These are phyloP conservation scores for Alternaria infectoria DNA, from an alignment of 2,329 filamentous ascomycete genomes.

Conservation along the genomic window DNA sequence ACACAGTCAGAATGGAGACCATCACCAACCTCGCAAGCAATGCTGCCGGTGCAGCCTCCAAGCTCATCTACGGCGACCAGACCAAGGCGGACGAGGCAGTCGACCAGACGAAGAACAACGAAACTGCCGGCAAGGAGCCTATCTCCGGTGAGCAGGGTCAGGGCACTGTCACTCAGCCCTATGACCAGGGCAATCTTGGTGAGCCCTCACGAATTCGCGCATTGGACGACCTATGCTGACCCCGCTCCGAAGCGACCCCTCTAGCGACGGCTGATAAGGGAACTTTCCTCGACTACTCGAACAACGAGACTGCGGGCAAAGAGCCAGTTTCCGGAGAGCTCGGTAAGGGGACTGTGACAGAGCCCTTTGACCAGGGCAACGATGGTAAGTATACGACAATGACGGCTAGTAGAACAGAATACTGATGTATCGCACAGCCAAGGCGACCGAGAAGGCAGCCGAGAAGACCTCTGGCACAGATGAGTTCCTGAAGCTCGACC, in stretches of 20 bases:
- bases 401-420: not conserved
- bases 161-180: constrained; percentile 73
- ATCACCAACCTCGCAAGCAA: constrained; percentile 43
- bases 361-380: constrained; percentile 83
- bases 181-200: constrained; percentile 75
- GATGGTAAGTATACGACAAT: constrained; percentile 2
- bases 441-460: constrained; percentile 1
- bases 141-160: constrained; percentile 73
- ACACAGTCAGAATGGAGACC: constrained; percentile 43
- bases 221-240: constrained; percentile 8
- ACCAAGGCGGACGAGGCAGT: constrained; percentile 13
- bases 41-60: constrained; percentile 38
- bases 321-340: constrained; percentile 77
- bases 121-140: constrained; percentile 65
- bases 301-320: constrained; percentile 49
- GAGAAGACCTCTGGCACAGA: constrained; percentile 12
- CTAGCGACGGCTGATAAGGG: constrained; percentile 14
- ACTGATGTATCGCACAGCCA: constrained; percentile 9
- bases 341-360: constrained; percentile 70
- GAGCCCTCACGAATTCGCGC: constrained; percentile 21
- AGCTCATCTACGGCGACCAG: constrained; percentile 48
- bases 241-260: constrained; percentile 17
- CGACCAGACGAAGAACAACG: constrained; percentile 43
- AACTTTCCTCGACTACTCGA: constrained; percentile 19
- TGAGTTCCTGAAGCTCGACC: constrained; percentile 24